Percentiles rank a stretch among this genome's conserved stretches.
phyloP scores from a whole-genome alignment of 2,329 filamentous ascomycete species.

The Coniochaeta hoffmannii region DNA sequence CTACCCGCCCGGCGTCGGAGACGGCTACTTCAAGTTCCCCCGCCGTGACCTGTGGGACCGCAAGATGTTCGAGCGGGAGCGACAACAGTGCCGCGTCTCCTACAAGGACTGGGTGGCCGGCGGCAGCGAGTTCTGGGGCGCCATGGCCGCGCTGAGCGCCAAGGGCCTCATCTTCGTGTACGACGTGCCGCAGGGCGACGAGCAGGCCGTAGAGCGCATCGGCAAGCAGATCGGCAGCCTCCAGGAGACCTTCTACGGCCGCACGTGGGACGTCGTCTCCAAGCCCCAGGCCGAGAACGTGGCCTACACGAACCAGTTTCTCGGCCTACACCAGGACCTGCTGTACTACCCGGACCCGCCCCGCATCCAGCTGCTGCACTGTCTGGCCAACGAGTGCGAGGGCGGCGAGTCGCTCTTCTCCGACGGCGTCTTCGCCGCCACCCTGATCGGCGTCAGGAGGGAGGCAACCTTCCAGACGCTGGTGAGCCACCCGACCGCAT shows the following conservation, averaged over 20 bases:
- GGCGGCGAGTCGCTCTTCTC: constrained; percentile 85
- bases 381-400: constrained; percentile 67
- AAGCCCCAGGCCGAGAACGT: constrained; percentile 83
- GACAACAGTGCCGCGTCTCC: constrained; percentile 45
- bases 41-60: constrained; percentile 32
- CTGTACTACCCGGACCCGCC: constrained; percentile 78
- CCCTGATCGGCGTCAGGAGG: constrained; percentile 51
- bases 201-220: constrained; percentile 59
- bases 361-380: constrained; percentile 82
- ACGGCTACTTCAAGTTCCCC: neutral
- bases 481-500: neutral
- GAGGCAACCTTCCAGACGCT: constrained; percentile 31
- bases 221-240: constrained; percentile 68
- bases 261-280: constrained; percentile 81
- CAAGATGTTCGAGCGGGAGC: constrained; percentile 26
- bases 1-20: constrained; percentile 23
- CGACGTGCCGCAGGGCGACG: constrained; percentile 58
- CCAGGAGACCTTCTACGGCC: constrained; percentile 84
- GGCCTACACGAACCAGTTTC: constrained; percentile 74
- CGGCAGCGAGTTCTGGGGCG: constrained; percentile 49
- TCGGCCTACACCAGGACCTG: constrained; percentile 90
- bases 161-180: constrained; percentile 73
- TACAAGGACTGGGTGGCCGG: constrained; percentile 65
- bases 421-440: constrained; percentile 60
- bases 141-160: constrained; percentile 53